phyloP scores from a whole-genome alignment of 73 alveolate genomes.

The Chromera velia region DNA sequence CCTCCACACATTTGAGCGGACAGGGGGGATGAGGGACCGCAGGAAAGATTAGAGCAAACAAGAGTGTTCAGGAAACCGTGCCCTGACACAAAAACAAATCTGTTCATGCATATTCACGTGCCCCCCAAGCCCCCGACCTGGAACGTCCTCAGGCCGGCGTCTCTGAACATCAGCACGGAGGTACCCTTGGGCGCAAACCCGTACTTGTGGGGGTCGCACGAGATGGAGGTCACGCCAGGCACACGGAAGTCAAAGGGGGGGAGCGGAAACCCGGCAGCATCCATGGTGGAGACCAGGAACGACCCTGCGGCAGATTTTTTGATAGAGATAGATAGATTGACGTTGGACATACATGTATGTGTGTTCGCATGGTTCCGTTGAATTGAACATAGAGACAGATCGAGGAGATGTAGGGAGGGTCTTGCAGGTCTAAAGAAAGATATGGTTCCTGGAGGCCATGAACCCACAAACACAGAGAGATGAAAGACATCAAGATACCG shows the following conservation, averaged over 20 bases:
- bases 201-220: constrained; percentile 95
- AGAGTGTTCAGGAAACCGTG: no score
- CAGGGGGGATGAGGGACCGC: no score
- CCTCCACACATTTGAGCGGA: no score
- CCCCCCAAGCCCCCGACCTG: no score
- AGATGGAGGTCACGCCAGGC: constrained; percentile 93
- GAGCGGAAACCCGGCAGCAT: constrained; percentile 65
- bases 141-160: constrained; percentile 60
- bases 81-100: neutral
- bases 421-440: neutral
- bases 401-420: no score
- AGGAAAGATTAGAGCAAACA: no score
- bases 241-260: constrained; percentile 87
- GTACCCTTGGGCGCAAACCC: constrained; percentile 98
- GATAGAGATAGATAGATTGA: constrained; percentile 22
- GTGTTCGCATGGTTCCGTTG: neutral
- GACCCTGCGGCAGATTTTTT: constrained; percentile 92
- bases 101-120: no score
- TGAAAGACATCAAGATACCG: no score
- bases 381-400: neutral
- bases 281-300: constrained; percentile 79
- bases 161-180: constrained; percentile 71
- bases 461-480: no score
- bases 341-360: neutral
- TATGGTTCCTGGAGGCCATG: constrained; percentile 32